These are phyloP conservation scores for Neurospora sp. DNA, from an alignment of 495 filamentous ascomycete species.

Conservation along the genomic window DNA sequence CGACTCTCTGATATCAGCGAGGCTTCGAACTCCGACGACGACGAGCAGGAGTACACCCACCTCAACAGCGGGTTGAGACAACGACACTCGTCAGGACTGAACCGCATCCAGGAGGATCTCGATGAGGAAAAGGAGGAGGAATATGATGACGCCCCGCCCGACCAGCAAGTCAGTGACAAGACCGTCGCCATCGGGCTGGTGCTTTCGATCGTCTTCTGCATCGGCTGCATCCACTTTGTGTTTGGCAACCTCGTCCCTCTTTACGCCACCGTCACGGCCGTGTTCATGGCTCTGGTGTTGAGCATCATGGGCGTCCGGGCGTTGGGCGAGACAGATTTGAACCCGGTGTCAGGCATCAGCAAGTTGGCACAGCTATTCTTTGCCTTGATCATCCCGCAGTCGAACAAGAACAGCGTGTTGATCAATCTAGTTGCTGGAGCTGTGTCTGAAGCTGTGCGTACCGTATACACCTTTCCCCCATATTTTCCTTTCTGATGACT, in stretches of 20 bases:
- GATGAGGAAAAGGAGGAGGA: slow-evolving; percentile 10
- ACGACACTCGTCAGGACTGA: background rate
- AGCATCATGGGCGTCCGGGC: slow-evolving; percentile 94
- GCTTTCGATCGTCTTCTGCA: slow-evolving; percentile 67
- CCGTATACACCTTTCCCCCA: background rate
- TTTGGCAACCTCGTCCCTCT: slow-evolving; percentile 61
- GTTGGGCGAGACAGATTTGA: slow-evolving; percentile 90
- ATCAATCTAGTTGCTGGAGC: slow-evolving; percentile 96
- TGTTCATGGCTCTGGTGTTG: slow-evolving; percentile 77
- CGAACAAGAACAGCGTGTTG: slow-evolving; percentile 66
- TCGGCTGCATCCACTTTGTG: slow-evolving; percentile 65
- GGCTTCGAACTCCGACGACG: slow-evolving; percentile 3
- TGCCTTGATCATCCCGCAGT: slow-evolving; percentile 67
- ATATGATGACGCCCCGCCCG: slow-evolving; percentile 67
- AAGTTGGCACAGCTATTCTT: slow-evolving; percentile 96
- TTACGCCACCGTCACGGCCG: slow-evolving; percentile 68
- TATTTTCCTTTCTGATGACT: background rate
- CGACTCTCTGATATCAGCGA: background rate
- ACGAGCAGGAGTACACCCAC: slow-evolving; percentile 24
- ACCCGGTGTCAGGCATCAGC: slow-evolving; percentile 91
- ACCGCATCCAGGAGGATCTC: background rate
- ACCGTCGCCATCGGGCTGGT: slow-evolving; percentile 65
- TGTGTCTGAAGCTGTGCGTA: slow-evolving; percentile 38
- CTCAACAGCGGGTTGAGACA: slow-evolving; percentile 30
- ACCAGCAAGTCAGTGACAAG: slow-evolving; percentile 66